phyloP scores from a whole-genome alignment of 2,329 filamentous ascomycete genomes.

The Leptodontidium sp. region DNA sequence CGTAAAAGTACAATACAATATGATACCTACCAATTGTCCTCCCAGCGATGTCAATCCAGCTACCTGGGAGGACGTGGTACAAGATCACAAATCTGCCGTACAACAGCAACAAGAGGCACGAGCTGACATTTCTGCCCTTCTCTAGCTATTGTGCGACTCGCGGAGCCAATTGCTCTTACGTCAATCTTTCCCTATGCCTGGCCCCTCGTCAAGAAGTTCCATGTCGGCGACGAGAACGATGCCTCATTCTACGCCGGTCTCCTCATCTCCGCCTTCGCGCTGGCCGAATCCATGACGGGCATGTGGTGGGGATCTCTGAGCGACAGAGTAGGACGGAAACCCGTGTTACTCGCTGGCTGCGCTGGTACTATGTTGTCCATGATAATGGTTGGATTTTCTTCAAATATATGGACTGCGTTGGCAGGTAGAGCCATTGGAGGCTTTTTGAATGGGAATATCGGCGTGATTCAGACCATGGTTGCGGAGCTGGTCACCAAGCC shows the following conservation, averaged over 20 bases:
- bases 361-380: slow-evolving; percentile 84
- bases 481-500: slow-evolving; percentile 84
- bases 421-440: slow-evolving; percentile 80
- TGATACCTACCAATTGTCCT: background rate
- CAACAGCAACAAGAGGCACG: background rate
- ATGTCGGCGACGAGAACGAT: slow-evolving; percentile 75
- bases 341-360: slow-evolving; percentile 82
- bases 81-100: background rate
- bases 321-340: slow-evolving; percentile 84
- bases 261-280: slow-evolving; percentile 85
- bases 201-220: slow-evolving; percentile 79
- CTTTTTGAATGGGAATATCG: slow-evolving; percentile 89
- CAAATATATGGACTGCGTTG: slow-evolving; percentile 85
- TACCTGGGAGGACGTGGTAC: background rate
- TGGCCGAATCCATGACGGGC: slow-evolving; percentile 83
- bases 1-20: slow-evolving; percentile 47
- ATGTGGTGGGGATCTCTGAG: slow-evolving; percentile 89
- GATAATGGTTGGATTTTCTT: slow-evolving; percentile 81
- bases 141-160: slow-evolving; percentile 81
- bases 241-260: slow-evolving; percentile 89
- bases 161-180: slow-evolving; percentile 91
- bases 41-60: slow-evolving; percentile 8
- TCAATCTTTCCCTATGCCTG: slow-evolving; percentile 94
- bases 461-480: slow-evolving; percentile 87
- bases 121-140: slow-evolving; percentile 30